Evolutionary conservation across 768 basidiomycete genomes (phyloP), one percentile per base, ranked within the genome.

Genomic region (Inosperma sp.): DNA sequence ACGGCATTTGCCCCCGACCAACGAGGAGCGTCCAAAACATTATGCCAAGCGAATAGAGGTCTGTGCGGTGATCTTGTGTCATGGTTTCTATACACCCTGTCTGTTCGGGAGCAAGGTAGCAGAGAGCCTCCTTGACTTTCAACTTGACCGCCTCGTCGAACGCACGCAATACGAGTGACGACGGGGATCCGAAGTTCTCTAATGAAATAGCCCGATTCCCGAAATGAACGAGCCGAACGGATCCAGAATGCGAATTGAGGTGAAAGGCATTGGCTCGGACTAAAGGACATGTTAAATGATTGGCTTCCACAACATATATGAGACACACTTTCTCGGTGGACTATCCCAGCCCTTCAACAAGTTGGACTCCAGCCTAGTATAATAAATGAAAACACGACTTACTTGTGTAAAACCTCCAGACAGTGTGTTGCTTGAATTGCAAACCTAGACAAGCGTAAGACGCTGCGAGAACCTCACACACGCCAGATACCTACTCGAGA

Each of bases 211-310:
- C 79, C 13, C 85, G 79, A 64, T 88, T 87, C 16, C 86, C 84
- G 55, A 84, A 86, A 59, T 88, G 86, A 19, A 84, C 82, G 47
- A 86, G 71, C 1, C 84, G 78, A 23, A 87, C 85, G 33, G 80
- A 72, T 12, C 83, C 83, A 31, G 83, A 80, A 64, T 84, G 80
- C 1, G 81, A 74, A 58, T 84, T 86, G 25, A 84, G 71, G 64
- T 87, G 85, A 62, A 86, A 87, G 1, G 84, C 84, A 60, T 87
- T 87, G 14, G 84, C 84, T 19, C 85, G 81, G 25, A 88, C 84
- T 83, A 59, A 1, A 50, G 51, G 37, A 9, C 21, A 9, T 19
- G 17, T 19, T 22, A 55, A 21, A 50, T 41, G 40, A 53, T 12
- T 23, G 33, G 30, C 49, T 48, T 46, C 14, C 17, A n/a, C n/a